phyloP scores from a whole-genome alignment of 345 rosid species.

The Populus davidiana region DNA sequence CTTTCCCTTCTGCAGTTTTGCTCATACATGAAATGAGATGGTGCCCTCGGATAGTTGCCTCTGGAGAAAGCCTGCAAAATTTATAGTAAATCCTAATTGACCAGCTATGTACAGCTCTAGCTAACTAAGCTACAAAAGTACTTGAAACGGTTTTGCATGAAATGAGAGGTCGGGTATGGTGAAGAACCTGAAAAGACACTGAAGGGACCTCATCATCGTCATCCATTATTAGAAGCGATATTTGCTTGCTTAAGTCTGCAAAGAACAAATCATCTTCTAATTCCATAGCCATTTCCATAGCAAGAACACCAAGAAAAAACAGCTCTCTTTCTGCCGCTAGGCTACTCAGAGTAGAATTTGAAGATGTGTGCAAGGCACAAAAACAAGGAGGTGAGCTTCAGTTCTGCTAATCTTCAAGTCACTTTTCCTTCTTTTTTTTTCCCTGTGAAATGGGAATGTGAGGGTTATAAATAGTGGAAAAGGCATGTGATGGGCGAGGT shows the following conservation, averaged over 20 bases:
- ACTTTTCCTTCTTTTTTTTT: neutral
- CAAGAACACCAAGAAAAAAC: neutral
- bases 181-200: constrained; percentile 64
- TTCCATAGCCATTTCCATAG: constrained; percentile 55
- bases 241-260: constrained; percentile 87
- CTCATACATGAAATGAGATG: constrained; percentile 44
- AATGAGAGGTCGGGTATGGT: neutral
- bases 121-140: neutral
- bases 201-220: constrained; percentile 63
- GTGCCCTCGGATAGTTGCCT: constrained; percentile 39
- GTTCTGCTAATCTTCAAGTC: neutral
- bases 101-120: too few species aligned
- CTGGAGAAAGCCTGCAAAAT: constrained; percentile 44
- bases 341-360: neutral
- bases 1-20: constrained; percentile 55
- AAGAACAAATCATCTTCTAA: constrained; percentile 85
- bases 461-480: constrained; percentile 34
- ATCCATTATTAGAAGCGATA: constrained; percentile 92
- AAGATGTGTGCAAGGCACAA: neutral
- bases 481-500: constrained; percentile 8
- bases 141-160: neutral
- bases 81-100: neutral
- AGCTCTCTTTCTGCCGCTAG: neutral
- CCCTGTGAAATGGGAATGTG: constrained; percentile 13
- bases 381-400: neutral